These are phyloP conservation scores for Nadsonia starkeyi-henricii DNA, from an alignment of 1,139 yeast species.

Conservation along the genomic window DNA sequence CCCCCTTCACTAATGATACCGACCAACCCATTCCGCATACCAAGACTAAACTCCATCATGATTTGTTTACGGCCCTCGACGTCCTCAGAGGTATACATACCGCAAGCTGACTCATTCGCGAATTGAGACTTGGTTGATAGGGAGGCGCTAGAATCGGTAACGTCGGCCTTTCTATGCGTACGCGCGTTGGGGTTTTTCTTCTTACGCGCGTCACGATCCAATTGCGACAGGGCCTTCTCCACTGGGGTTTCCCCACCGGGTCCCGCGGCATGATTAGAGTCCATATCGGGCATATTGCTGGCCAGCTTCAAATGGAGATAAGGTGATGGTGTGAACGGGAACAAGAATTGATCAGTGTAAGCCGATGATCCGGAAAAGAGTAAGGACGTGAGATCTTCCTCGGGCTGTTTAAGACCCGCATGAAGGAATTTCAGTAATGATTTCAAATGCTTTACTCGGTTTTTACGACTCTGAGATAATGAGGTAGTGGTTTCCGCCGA, in stretches of 20 bases:
- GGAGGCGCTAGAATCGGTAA: slow-evolving; percentile 48
- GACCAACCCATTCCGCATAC: slow-evolving; percentile 38
- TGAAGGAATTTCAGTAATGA: slow-evolving; percentile 19
- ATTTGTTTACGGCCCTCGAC: slow-evolving; percentile 45
- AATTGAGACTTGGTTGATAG: slow-evolving; percentile 35
- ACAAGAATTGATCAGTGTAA: slow-evolving; percentile 1
- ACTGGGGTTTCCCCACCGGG: background rate
- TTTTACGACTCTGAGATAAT: background rate
- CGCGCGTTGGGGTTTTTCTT: slow-evolving; percentile 11
- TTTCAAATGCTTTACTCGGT: slow-evolving; percentile 5
- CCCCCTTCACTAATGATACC: slow-evolving; percentile 58
- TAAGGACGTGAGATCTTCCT: slow-evolving; percentile 9
- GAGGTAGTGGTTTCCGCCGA: slow-evolving; percentile 18
- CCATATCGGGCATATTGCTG: slow-evolving; percentile 1
- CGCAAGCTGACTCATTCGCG: slow-evolving; percentile 1
- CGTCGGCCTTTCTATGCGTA: slow-evolving; percentile 36
- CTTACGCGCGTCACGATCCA: slow-evolving; percentile 7
- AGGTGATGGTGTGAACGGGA: slow-evolving; percentile 6
- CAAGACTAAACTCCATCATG: slow-evolving; percentile 36
- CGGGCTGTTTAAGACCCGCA: slow-evolving; percentile 17
- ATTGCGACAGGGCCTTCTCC: background rate
- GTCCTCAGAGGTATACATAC: slow-evolving; percentile 38
- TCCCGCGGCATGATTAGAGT: slow-evolving; percentile 1
- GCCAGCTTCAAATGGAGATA: slow-evolving; percentile 5
- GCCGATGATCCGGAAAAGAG: background rate